Evolutionary conservation across 306 rosid genomes (phyloP).

Genomic region (Hippophae tibetana): DNA sequence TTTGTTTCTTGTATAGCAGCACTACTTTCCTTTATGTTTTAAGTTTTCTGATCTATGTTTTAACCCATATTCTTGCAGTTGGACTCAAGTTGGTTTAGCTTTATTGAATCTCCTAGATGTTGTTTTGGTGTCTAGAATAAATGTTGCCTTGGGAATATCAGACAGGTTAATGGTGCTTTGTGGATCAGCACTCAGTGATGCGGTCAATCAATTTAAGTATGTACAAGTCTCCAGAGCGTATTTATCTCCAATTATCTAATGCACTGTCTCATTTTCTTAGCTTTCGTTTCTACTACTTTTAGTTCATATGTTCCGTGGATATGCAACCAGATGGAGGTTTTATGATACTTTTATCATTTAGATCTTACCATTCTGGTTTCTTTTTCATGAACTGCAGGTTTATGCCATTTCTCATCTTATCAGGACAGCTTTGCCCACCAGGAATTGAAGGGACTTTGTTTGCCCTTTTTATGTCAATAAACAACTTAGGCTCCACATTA

Average conservation of each 20-base stretch:
- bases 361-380: neutral
- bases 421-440: conserved; percentile 83
- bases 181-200: conserved; percentile 69
- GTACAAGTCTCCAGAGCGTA: conserved; percentile 20
- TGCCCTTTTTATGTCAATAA: conserved; percentile 86
- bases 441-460: conserved; percentile 88
- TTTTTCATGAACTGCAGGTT: conserved; percentile 45
- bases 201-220: conserved; percentile 70
- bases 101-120: conserved; percentile 49
- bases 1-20: conserved; percentile 1
- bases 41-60: conserved; percentile 14
- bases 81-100: conserved; percentile 53
- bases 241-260: neutral
- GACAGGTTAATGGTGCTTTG: conserved; percentile 58
- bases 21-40: neutral
- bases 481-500: conserved; percentile 60
- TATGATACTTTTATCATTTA: neutral
- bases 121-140: conserved; percentile 47
- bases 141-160: conserved; percentile 47
- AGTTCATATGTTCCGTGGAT: no score
- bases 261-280: neutral
- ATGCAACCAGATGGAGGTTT: no score
- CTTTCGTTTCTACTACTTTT: neutral
- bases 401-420: conserved; percentile 79
- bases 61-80: conserved; percentile 37